Percentiles rank a stretch among this genome's conserved stretches.
Evolutionary conservation across 352 stramenopile genomes (phyloP).

Genomic region (Phytophthora sojae): DNA sequence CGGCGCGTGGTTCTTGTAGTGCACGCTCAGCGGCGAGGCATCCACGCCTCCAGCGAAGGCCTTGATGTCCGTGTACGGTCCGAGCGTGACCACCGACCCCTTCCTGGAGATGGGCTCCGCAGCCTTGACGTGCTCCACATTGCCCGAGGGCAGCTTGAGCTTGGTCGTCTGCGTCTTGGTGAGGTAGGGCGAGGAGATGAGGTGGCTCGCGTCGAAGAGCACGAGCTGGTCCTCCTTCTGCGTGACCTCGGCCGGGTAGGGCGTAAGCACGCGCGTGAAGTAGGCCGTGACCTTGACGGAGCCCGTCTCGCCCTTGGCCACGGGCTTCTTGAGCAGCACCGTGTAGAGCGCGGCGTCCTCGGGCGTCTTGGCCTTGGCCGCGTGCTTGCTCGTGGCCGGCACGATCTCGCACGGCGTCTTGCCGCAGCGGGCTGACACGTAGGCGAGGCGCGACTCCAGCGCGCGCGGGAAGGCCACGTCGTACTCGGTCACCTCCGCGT

Average conservation of each 20-base stretch:
- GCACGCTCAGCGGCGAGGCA: constrained; percentile 47
- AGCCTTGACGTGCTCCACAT: constrained; percentile 75
- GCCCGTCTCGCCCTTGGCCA: constrained; percentile 56
- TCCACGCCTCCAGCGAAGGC: constrained; percentile 45
- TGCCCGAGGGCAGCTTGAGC: constrained; percentile 81
- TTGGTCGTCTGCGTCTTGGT: constrained; percentile 88
- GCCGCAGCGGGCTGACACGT: constrained; percentile 76
- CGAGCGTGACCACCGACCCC: constrained; percentile 80
- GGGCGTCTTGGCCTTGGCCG: constrained; percentile 27
- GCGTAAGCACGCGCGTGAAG: constrained; percentile 83
- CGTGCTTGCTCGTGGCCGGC: constrained; percentile 39
- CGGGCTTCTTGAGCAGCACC: constrained; percentile 71
- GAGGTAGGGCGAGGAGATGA: constrained; percentile 76
- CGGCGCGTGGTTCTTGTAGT: constrained; percentile 90
- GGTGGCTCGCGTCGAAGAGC: constrained; percentile 71
- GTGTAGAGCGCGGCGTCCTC: constrained; percentile 67
- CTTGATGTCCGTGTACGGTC: constrained; percentile 74
- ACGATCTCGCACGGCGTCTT: constrained; percentile 79
- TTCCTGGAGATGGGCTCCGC: constrained; percentile 71
- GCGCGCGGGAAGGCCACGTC: constrained; percentile 64
- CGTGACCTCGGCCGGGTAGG: constrained; percentile 78
- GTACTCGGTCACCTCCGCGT: constrained; percentile 66
- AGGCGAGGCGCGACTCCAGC: constrained; percentile 62
- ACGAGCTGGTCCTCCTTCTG: constrained; percentile 90
- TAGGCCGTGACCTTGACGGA: constrained; percentile 81